phyloP scores from a whole-genome alignment of 257 asterid genomes.

The Knoxia roxburghii region DNA sequence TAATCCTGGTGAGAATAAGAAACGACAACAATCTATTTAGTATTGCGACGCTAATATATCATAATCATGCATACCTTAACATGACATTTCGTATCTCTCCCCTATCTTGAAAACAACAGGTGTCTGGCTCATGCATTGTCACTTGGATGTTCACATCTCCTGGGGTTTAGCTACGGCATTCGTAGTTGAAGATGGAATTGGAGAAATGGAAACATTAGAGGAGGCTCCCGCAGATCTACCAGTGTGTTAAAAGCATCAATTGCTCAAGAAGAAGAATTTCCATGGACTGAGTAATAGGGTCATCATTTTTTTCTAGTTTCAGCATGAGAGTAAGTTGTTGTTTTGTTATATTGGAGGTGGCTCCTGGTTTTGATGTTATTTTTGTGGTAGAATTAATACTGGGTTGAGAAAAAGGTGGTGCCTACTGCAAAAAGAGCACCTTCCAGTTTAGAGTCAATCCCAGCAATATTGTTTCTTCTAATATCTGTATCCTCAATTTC shows the following conservation, averaged over 20 bases:
- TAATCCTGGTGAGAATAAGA: conserved; percentile 67
- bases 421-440: conserved; percentile 19
- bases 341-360: conserved; percentile 23
- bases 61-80: not conserved
- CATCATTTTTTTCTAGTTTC: conserved; percentile 6
- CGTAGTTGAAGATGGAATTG: conserved; percentile 69
- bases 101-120: conserved; percentile 28
- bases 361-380: conserved; percentile 15
- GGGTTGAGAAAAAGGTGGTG: conserved; percentile 20
- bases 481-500: conserved; percentile 22
- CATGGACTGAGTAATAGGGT: conserved; percentile 11
- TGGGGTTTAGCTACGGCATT: conserved; percentile 91
- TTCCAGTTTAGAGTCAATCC: conserved; percentile 4
- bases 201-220: conserved; percentile 46
- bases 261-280: not conserved
- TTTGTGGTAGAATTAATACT: conserved; percentile 12
- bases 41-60: not conserved
- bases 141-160: conserved; percentile 72
- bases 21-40: not conserved
- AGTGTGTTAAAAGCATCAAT: conserved; percentile 28
- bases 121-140: conserved; percentile 86
- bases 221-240: conserved; percentile 73
- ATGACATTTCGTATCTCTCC: not conserved
- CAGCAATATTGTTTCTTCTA: conserved; percentile 10
- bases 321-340: not conserved